Evolutionary conservation across 306 rosid species (phyloP).

Genomic region (Vigna unguiculata): DNA sequence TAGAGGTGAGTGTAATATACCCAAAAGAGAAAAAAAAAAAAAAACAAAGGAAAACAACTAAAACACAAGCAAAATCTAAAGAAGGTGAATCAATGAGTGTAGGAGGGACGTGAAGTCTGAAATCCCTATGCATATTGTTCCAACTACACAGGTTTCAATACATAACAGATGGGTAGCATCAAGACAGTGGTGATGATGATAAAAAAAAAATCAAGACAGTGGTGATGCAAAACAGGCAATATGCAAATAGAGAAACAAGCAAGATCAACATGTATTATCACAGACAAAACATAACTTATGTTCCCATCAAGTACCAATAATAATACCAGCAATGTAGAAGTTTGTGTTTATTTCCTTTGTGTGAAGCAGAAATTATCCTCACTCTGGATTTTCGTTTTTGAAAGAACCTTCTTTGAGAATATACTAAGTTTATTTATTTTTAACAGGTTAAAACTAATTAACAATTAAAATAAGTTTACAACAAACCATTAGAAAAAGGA

Average conservation of each 20-base stretch:
- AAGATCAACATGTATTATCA: slow-evolving; percentile 10
- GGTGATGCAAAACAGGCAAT: slow-evolving; percentile 10
- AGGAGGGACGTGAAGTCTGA: slow-evolving; percentile 23
- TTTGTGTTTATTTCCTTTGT: slow-evolving; percentile 14
- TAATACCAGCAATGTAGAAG: not conserved
- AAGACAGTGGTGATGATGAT: not conserved
- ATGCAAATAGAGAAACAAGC: slow-evolving; percentile 16
- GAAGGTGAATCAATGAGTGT: slow-evolving; percentile 18
- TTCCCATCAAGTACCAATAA: slow-evolving; percentile 11
- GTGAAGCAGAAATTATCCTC: slow-evolving; percentile 10
- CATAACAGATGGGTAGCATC: slow-evolving; percentile 25
- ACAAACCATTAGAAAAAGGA: slow-evolving; percentile 33
- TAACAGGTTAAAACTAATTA: not conserved
- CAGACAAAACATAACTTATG: slow-evolving; percentile 11
- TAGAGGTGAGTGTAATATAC: not conserved
- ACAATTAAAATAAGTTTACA: not conserved
- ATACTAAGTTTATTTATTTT: not conserved
- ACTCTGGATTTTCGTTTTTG: not conserved
- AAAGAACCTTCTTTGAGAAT: not conserved
- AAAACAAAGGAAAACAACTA: not conserved
- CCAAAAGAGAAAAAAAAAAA: not conserved
- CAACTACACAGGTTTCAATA: slow-evolving; percentile 9
- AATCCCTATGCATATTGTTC: slow-evolving; percentile 21
- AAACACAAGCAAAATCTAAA: slow-evolving; percentile 21
- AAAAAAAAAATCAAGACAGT: not conserved